A percentile compares a stretch with the other conserved stretches of the same genome.
Conservation (phyloP, 2,329 filamentous ascomycete species). For the Niveomyces coronatus region DNA sequence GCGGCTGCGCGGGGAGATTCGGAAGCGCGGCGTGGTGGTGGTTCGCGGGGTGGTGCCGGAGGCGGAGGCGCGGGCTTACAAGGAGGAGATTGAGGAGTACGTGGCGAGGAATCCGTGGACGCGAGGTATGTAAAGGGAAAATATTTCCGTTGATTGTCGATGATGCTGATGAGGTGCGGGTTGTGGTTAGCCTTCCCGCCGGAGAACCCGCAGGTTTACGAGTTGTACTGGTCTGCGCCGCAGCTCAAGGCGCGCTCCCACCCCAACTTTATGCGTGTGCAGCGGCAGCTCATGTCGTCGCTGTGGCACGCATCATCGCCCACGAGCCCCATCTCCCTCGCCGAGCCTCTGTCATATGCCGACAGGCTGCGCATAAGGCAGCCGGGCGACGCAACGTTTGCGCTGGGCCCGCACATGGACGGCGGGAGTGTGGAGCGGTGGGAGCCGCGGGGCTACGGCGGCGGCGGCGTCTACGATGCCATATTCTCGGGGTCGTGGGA, state of each 20-base stretch:
- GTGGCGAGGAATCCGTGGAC: conserved; percentile 52
- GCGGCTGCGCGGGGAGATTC: conserved; percentile 36
- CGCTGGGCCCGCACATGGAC: conserved; percentile 63
- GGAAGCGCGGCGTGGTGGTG: conserved; percentile 52
- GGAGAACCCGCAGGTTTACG: conserved; percentile 59
- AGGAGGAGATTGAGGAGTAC: conserved; percentile 55
- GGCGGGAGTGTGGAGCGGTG: conserved; percentile 67
- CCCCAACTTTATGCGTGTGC: conserved; percentile 50
- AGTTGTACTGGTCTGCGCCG: conserved; percentile 63
- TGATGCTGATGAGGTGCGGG: neutral
- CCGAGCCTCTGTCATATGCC: conserved; percentile 55
- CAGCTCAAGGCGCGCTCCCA: conserved; percentile 60
- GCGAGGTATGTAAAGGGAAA: conserved; percentile 27
- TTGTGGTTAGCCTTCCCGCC: conserved; percentile 47
- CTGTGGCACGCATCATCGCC: conserved; percentile 49
- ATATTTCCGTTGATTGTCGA: neutral
- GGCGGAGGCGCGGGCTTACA: conserved; percentile 52
- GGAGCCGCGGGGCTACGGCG: conserved; percentile 59
- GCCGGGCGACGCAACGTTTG: conserved; percentile 60
- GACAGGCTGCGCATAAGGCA: conserved; percentile 63
- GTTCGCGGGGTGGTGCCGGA: conserved; percentile 56
- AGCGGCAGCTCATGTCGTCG: conserved; percentile 48
- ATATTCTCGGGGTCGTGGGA: conserved; percentile 73
- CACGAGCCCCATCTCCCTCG: conserved; percentile 34
- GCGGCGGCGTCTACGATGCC: conserved; percentile 57